A percentile compares a stretch with the other conserved stretches of the same genome.
These are phyloP conservation scores for Paraleonurus japonicus DNA, from an alignment of 257 asterid genomes.

Conservation along the genomic window DNA sequence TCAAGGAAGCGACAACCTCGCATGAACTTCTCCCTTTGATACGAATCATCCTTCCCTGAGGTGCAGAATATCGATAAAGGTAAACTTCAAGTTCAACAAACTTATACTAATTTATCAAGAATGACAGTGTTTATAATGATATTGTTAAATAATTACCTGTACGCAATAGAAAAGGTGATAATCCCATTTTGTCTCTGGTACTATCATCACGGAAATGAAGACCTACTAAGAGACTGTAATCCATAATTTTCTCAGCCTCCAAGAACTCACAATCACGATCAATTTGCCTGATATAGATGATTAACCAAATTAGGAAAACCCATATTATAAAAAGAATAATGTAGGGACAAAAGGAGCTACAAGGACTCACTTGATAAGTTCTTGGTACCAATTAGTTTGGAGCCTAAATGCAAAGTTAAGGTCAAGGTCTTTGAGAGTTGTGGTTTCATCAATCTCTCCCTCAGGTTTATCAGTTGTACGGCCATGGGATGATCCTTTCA, in stretches of 20 bases:
- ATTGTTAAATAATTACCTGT: conserved; percentile 49
- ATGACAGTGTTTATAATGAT: not conserved
- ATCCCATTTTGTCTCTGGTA: conserved; percentile 49
- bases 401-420: conserved; percentile 62
- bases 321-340: not conserved
- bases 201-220: conserved; percentile 73
- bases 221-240: conserved; percentile 83
- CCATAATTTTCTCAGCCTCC: conserved; percentile 85
- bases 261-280: conserved; percentile 76
- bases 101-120: not conserved
- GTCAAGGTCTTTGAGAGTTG: conserved; percentile 86
- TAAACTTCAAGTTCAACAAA: conserved; percentile 12
- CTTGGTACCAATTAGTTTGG: conserved; percentile 62
- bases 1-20: conserved; percentile 97
- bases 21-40: conserved; percentile 76
- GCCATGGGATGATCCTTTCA: conserved; percentile 85
- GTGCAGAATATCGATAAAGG: conserved; percentile 23
- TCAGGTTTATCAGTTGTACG: conserved; percentile 64
- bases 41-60: conserved; percentile 72
- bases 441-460: conserved; percentile 72
- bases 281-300: conserved; percentile 50
- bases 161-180: conserved; percentile 79
- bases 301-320: conserved; percentile 8
- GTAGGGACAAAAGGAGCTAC: not conserved
- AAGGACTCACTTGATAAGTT: conserved; percentile 60